A percentile compares a stretch with the other conserved stretches of the same genome.
Evolutionary conservation across 2,329 filamentous ascomycete species (phyloP).

Genomic region (Cladophialophora exuberans): DNA sequence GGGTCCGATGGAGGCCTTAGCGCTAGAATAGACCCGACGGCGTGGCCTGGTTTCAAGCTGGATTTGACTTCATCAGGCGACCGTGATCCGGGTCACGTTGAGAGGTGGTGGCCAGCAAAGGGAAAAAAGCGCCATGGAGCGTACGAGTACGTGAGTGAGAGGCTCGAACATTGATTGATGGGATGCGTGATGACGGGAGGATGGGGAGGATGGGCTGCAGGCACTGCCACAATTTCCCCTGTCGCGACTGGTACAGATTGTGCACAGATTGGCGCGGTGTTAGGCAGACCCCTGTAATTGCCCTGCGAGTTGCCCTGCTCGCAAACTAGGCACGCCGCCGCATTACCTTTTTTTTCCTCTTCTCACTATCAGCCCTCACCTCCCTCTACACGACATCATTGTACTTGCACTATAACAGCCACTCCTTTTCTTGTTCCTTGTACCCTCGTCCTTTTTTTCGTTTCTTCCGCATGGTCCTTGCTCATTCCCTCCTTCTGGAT

Average conservation of each 20-base stretch:
- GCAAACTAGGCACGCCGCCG: no score
- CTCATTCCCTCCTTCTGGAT: no score
- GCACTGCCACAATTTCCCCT: constrained; percentile 20
- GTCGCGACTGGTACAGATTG: no score
- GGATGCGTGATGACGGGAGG: neutral
- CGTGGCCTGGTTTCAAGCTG: neutral
- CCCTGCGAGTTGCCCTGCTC: neutral
- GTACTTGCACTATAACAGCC: no score
- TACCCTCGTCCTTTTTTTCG: no score
- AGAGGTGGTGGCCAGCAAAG: no score
- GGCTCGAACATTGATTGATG: neutral
- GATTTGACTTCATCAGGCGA: neutral
- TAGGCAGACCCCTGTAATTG: neutral
- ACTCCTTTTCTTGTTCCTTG: no score
- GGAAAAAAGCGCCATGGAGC: no score
- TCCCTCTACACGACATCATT: no score
- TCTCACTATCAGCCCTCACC: no score
- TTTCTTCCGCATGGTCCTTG: no score
- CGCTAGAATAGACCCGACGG: neutral
- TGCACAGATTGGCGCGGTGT: neutral
- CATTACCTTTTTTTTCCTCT: no score
- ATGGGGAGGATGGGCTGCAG: constrained; percentile 8
- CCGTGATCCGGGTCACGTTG: neutral
- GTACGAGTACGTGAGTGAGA: neutral
- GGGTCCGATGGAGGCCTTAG: neutral